phyloP scores from a whole-genome alignment of 1,139 yeast genomes.

The Saccharomyces pastorianus region DNA sequence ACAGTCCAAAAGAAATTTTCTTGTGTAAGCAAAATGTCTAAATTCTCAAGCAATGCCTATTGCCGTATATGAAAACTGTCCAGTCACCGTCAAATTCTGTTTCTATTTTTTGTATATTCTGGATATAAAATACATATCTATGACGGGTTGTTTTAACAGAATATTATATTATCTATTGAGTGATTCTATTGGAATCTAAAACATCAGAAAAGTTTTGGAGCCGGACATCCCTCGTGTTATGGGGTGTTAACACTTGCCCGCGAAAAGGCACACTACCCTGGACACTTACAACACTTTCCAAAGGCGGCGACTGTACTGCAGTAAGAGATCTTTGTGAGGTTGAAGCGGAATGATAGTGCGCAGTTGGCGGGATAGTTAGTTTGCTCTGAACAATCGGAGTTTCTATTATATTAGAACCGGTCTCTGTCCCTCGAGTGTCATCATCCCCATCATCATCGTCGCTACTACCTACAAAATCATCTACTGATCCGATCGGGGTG shows the following conservation, averaged over 20 bases:
- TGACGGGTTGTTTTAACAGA: neutral
- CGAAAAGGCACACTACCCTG: conserved; percentile 28
- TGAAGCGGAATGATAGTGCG: conserved; percentile 13
- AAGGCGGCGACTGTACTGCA: conserved; percentile 23
- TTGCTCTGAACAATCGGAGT: neutral
- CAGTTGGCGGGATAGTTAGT: conserved; percentile 13
- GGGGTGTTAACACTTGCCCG: conserved; percentile 26
- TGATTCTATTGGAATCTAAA: conserved; percentile 28
- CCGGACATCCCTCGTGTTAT: conserved; percentile 23
- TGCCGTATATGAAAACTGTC: neutral
- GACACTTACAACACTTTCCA: conserved; percentile 27
- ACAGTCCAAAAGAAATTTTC: no score
- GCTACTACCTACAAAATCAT: conserved; percentile 4
- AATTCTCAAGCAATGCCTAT: neutral
- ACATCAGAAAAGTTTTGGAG: conserved; percentile 21
- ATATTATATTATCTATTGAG: conserved; percentile 17
- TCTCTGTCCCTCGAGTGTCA: neutral
- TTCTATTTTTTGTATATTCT: neutral
- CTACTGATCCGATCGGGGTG: conserved; percentile 8
- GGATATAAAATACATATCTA: neutral
- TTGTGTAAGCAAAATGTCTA: neutral
- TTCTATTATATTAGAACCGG: neutral
- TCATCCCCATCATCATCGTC: neutral
- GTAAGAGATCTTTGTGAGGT: conserved; percentile 12
- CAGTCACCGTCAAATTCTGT: neutral